Evolutionary conservation across 1,284 basidiomycete species (phyloP), one percentile per base, ranked within the genome.

Genomic region (Ustilago crameri): DNA sequence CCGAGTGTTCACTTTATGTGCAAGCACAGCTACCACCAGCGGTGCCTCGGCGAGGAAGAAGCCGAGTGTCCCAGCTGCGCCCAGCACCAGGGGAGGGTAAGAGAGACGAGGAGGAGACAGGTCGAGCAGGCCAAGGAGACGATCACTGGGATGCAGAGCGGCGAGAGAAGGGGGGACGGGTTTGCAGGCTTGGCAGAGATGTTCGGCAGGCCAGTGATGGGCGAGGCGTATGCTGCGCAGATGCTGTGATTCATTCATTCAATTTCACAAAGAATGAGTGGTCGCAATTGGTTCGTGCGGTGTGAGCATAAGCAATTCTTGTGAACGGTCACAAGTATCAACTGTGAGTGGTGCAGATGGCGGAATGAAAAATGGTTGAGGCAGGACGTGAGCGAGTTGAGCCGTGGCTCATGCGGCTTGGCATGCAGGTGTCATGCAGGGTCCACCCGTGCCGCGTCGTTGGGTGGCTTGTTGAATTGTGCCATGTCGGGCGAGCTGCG

Each of bases 1-100:
- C 95, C 95, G 0, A 91, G 89, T 60, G 88, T 98, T 4, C 95
- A 98, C 84, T 98, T 98, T 80, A 96, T 98, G 95, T 98, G 95
- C 85, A 91, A 91, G 79, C 95, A 98, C 84, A 93, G 91, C 66
- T 98, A 93, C 85, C 96, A 98, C 82, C 93, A 95, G 83, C 37
- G 69, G 10, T 79, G 75, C 47, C 52, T 81, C 23, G 74, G 74
- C 17, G 73, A 75, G 37, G 63, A 53, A 5, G 75, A 72, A 66
- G 89, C 90, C 0, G 92, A 95, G 80, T 98, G 95, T 79, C 92
- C 92, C 0, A 87, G 89, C 15, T 98, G 95, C 77, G 91, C 90
- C 1, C 88, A 89, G 9, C 89, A 92, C 70, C 92, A 96, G 78
- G 89, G 90, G n/a, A 88, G 95, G 52, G 90, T 97, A 30, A 89